These are phyloP conservation scores for Reticulomyxa filosa DNA, from an alignment of 78 protist species.

Conservation along the genomic window DNA sequence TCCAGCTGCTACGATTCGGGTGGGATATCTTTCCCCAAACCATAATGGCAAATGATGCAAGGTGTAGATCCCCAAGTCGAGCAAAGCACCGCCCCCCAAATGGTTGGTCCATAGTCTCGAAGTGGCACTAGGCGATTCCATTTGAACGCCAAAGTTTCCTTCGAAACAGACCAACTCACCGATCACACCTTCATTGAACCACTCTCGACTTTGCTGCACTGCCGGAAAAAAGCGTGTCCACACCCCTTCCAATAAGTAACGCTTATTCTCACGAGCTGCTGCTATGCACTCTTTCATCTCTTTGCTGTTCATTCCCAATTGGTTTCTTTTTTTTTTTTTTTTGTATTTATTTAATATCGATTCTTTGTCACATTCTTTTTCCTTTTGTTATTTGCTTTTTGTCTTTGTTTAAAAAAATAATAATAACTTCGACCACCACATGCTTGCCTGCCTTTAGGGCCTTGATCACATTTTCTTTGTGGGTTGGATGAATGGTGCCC, in stretches of 20 bases:
- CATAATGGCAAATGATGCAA: background rate
- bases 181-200: background rate
- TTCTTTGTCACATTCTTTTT: too few relatives aligned
- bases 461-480: background rate
- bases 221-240: conserved; percentile 25
- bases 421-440: conserved; percentile 13
- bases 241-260: conserved; percentile 22
- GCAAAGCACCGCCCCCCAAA: background rate
- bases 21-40: background rate
- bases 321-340: too few relatives aligned
- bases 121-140: background rate
- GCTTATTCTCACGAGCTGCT: background rate
- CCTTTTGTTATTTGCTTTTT: too few relatives aligned
- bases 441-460: conserved; percentile 1
- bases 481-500: background rate
- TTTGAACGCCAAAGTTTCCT: background rate
- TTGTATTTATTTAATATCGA: too few relatives aligned
- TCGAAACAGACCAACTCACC: background rate
- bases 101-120: background rate
- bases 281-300: background rate
- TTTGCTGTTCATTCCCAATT: background rate
- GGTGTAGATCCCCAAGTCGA: background rate
- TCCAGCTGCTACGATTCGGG: background rate
- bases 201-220: background rate
- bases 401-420: too few relatives aligned